These are phyloP conservation scores for Tricholoma furcatifolium DNA, from an alignment of 768 basidiomycete species.

Conservation along the genomic window DNA sequence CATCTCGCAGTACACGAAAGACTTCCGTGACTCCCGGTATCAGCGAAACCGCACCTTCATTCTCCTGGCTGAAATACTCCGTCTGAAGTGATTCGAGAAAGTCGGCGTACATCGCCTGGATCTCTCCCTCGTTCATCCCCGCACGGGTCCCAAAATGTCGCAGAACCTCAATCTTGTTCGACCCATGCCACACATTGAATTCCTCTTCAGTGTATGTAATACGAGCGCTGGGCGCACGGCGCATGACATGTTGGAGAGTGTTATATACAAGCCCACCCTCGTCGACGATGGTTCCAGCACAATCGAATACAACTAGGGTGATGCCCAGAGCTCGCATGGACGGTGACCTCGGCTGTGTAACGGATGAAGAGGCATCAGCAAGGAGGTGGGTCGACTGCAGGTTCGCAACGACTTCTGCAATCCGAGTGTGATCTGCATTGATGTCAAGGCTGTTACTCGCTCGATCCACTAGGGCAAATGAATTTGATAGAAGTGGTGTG, in stretches of 20 bases:
- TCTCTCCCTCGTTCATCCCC: conserved; percentile 8
- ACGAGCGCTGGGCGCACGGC: conserved; percentile 1
- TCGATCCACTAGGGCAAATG: conserved; percentile 4
- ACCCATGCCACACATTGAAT: conserved; percentile 11
- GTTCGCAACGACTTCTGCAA: conserved; percentile 1
- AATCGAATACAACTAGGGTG: conserved; percentile 12
- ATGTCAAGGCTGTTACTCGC: conserved; percentile 1
- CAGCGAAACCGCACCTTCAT: conserved; percentile 1
- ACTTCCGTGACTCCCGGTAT: conserved; percentile 6
- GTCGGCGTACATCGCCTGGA: conserved; percentile 9
- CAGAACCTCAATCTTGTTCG: conserved; percentile 11
- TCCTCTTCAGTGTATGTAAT: conserved; percentile 10
- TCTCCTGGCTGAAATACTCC: conserved; percentile 9
- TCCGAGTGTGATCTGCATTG: conserved; percentile 3
- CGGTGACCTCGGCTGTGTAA: neutral
- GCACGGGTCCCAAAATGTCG: conserved; percentile 10
- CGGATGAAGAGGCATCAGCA: neutral
- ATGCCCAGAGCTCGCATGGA: conserved; percentile 11
- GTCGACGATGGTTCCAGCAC: conserved; percentile 13
- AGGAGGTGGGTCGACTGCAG: conserved; percentile 4
- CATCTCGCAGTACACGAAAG: conserved; percentile 1
- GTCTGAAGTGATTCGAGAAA: conserved; percentile 3
- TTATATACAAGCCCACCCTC: conserved; percentile 13
- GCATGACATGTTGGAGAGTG: conserved; percentile 11
- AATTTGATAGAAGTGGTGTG: conserved; percentile 8